phyloP scores from a whole-genome alignment of 306 rosid genomes.

The Castanopsis chinensis region DNA sequence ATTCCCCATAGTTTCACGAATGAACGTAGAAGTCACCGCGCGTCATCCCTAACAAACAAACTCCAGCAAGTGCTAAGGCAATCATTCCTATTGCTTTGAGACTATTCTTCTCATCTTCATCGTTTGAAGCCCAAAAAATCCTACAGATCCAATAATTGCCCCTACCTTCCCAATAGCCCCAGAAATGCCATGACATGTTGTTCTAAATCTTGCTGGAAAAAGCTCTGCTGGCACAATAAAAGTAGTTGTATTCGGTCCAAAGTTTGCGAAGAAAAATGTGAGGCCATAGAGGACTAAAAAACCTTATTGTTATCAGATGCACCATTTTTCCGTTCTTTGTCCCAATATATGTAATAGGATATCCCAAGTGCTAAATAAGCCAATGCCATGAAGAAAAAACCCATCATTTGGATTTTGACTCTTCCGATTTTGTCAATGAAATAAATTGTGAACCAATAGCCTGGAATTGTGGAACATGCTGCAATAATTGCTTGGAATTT shows the following conservation, averaged over 20 bases:
- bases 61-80: conserved; percentile 46
- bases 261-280: conserved; percentile 74
- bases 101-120: conserved; percentile 14
- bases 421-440: conserved; percentile 71
- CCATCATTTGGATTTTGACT: conserved; percentile 64
- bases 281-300: conserved; percentile 60
- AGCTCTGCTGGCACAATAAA: conserved; percentile 75
- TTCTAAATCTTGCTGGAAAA: conserved; percentile 67
- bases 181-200: conserved; percentile 75
- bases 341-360: conserved; percentile 50
- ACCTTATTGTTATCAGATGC: background rate
- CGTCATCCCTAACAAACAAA: conserved; percentile 57
- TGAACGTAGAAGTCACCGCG: conserved; percentile 49
- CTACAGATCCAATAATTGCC: conserved; percentile 66
- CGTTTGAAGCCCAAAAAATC: conserved; percentile 59
- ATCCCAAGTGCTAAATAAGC: conserved; percentile 47
- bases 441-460: conserved; percentile 59
- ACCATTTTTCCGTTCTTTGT: too few species aligned
- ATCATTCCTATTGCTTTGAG: conserved; percentile 49
- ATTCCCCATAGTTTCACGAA: conserved; percentile 59
- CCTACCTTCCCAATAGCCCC: conserved; percentile 71
- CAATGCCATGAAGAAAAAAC: conserved; percentile 57
- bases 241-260: conserved; percentile 83
- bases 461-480: conserved; percentile 64
- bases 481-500: conserved; percentile 62